Percentiles rank a stretch among this genome's conserved stretches.
These are phyloP conservation scores for Diaporthe batatas DNA, from an alignment of 2,329 filamentous ascomycete genomes.

Conservation along the genomic window DNA sequence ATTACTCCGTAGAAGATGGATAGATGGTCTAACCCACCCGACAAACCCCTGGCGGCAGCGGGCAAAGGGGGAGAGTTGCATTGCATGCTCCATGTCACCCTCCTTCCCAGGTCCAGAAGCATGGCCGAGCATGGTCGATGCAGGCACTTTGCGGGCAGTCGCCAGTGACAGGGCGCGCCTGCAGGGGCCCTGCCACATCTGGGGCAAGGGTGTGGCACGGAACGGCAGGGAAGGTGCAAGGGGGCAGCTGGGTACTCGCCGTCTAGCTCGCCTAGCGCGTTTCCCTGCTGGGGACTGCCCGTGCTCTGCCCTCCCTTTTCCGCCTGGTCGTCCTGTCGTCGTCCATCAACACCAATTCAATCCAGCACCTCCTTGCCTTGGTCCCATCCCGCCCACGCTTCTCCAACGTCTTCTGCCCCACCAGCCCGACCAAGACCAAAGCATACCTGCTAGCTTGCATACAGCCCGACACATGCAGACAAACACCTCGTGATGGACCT, in stretches of 20 bases:
- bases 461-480: background rate
- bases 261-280: background rate
- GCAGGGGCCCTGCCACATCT: background rate
- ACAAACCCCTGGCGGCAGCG: background rate
- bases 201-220: conserved; percentile 13
- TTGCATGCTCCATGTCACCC: conserved; percentile 5
- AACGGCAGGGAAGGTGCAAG: background rate
- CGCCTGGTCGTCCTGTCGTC: background rate
- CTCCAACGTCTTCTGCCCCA: background rate
- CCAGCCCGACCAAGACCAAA: background rate
- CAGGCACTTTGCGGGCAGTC: conserved; percentile 33
- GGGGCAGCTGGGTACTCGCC: background rate
- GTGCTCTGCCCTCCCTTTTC: conserved; percentile 23
- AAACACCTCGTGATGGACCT: conserved; percentile 4
- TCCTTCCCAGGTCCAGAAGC: conserved; percentile 10
- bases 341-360: too few species aligned
- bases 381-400: background rate
- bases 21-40: too few species aligned
- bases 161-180: conserved; percentile 20
- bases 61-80: conserved; percentile 28
- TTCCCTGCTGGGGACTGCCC: background rate
- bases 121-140: conserved; percentile 11
- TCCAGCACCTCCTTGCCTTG: background rate
- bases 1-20: background rate
- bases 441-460: too few species aligned